A percentile compares a stretch with the other conserved stretches of the same genome.
Conservation (phyloP, 2,329 filamentous ascomycete genomes). For the Orbilia brochopaga region DNA sequence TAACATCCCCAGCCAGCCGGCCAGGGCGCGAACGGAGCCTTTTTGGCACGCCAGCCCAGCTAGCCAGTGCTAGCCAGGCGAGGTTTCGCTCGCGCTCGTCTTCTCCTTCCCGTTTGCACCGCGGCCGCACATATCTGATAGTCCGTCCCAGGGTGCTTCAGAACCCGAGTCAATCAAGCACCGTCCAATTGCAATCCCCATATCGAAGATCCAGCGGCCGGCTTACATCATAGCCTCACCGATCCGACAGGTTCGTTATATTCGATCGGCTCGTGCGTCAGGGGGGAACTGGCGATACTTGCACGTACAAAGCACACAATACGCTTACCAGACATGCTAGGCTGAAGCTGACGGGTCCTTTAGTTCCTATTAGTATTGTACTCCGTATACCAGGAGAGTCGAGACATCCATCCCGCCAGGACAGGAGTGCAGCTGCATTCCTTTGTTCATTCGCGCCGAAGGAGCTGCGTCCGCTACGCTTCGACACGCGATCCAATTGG, state of each 20-base stretch:
- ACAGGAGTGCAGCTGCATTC: neutral
- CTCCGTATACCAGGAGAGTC: neutral
- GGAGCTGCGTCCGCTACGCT: neutral
- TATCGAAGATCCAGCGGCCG: neutral
- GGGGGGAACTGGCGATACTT: slow-evolving; percentile 17
- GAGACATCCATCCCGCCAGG: neutral
- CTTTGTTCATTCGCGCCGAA: neutral
- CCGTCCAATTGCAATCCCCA: neutral
- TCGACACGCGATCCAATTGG: too few species aligned
- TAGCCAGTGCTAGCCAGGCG: neutral
- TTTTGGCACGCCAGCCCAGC: neutral
- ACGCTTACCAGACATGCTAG: too few species aligned
- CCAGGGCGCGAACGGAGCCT: slow-evolving; percentile 26
- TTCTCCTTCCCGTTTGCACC: slow-evolving; percentile 16
- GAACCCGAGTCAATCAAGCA: too few species aligned
- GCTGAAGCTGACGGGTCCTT: too few species aligned
- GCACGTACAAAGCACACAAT: too few species aligned
- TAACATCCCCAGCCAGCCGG: slow-evolving; percentile 6
- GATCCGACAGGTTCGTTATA: slow-evolving; percentile 19
- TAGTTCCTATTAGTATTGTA: too few species aligned
- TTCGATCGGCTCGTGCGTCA: slow-evolving; percentile 15
- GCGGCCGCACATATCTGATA: slow-evolving; percentile 2
- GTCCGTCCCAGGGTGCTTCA: slow-evolving; percentile 2
- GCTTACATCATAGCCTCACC: slow-evolving; percentile 19
- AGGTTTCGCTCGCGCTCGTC: neutral